phyloP scores from a whole-genome alignment of 1,284 basidiomycete species.

The Entoloma clypeatum region DNA sequence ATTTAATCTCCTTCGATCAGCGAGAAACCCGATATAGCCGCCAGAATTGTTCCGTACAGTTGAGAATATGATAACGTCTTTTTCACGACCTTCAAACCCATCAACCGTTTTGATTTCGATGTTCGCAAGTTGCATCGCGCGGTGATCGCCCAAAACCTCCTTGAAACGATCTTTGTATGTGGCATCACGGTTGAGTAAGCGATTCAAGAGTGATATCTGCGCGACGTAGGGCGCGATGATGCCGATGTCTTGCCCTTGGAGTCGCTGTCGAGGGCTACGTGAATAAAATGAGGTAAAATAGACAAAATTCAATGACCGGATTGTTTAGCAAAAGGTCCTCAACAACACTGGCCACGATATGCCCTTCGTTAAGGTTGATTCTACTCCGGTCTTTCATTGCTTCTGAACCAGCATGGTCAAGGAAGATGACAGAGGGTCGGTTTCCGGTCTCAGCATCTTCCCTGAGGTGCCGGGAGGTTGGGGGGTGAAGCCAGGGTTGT shows the following conservation, averaged over 20 bases:
- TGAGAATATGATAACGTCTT: conserved; percentile 87
- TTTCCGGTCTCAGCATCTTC: conserved; percentile 21
- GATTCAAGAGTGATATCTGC: conserved; percentile 69
- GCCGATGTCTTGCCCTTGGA: conserved; percentile 74
- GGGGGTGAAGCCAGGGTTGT: conserved; percentile 50
- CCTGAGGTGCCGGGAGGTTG: conserved; percentile 51
- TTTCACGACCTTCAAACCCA: conserved; percentile 93
- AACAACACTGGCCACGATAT: conserved; percentile 73
- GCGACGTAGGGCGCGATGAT: conserved; percentile 86
- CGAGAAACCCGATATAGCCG: conserved; percentile 84
- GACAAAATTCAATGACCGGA: conserved; percentile 44
- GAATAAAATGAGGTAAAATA: conserved; percentile 5
- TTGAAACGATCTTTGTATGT: conserved; percentile 51
- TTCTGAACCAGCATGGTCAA: conserved; percentile 74
- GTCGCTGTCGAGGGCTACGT: conserved; percentile 38
- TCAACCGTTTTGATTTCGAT: conserved; percentile 89
- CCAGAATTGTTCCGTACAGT: conserved; percentile 78
- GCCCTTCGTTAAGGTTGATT: conserved; percentile 72
- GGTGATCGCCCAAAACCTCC: conserved; percentile 55
- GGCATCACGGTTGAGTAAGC: conserved; percentile 55
- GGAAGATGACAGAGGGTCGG: conserved; percentile 65
- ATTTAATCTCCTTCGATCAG: conserved; percentile 83
- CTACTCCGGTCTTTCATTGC: conserved; percentile 62
- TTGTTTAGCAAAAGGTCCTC: conserved; percentile 76
- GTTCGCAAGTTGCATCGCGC: conserved; percentile 57